phyloP scores from a whole-genome alignment of 2,329 filamentous ascomycete species.

The Pyricularia sp. region DNA sequence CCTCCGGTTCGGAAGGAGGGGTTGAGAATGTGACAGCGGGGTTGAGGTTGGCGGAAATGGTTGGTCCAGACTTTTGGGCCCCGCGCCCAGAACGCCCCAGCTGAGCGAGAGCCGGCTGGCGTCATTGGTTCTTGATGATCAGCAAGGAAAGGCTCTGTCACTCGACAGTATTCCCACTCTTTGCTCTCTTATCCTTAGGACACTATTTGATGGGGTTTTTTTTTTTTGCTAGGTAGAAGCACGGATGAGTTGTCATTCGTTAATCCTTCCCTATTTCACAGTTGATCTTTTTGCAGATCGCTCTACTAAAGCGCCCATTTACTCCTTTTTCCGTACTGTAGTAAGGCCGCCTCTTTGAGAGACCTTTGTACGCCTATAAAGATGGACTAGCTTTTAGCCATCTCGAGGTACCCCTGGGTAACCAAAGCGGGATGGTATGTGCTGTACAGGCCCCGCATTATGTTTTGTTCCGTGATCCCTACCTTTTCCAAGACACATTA shows the following conservation, averaged over 20 bases:
- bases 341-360: background rate
- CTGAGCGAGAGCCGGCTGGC: background rate
- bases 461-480: background rate
- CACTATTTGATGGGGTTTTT: background rate
- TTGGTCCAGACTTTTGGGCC: background rate
- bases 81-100: background rate
- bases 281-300: background rate
- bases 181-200: background rate
- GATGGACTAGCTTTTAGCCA: background rate
- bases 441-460: background rate
- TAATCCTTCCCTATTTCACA: background rate
- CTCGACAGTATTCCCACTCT: background rate
- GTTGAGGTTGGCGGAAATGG: background rate
- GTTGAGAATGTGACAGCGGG: background rate
- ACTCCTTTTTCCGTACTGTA: background rate
- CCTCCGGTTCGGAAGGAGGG: background rate
- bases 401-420: background rate
- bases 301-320: background rate
- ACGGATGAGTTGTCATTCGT: background rate
- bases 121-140: background rate
- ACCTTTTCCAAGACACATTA: background rate
- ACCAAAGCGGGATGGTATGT: background rate
- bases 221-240: background rate
- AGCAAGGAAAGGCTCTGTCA: background rate
- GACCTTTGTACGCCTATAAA: background rate